phyloP scores from a whole-genome alignment of 2,329 filamentous ascomycete species.

The Clarireedia hainanense region DNA sequence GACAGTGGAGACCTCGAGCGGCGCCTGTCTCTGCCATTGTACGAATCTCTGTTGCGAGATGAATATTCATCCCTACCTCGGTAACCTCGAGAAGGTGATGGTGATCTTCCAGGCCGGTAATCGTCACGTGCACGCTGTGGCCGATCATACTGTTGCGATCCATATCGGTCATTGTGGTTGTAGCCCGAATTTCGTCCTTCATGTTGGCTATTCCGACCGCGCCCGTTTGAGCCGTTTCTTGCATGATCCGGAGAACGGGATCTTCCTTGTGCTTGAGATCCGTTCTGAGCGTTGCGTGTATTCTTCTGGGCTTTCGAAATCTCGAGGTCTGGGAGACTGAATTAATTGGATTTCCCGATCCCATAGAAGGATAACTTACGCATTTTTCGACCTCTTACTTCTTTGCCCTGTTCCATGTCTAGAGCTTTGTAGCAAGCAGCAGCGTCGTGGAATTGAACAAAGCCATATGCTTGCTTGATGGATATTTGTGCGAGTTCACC shows the following conservation, averaged over 20 bases:
- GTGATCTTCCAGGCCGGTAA: constrained; percentile 33
- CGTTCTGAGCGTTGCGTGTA: constrained; percentile 45
- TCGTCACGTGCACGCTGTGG: constrained; percentile 57
- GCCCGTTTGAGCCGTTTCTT: constrained; percentile 30
- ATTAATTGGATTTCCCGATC: neutral
- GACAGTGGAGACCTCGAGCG: constrained; percentile 61
- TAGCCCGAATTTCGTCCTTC: constrained; percentile 18
- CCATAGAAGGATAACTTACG: constrained; percentile 49
- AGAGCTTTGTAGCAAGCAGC: constrained; percentile 69
- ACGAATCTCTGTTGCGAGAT: constrained; percentile 11
- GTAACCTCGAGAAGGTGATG: constrained; percentile 17
- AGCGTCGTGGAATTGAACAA: constrained; percentile 82
- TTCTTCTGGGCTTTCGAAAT: constrained; percentile 83
- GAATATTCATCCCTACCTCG: constrained; percentile 21
- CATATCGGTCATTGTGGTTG: constrained; percentile 36
- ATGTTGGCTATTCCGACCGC: constrained; percentile 33
- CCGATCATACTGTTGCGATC: constrained; percentile 30
- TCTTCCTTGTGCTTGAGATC: constrained; percentile 33
- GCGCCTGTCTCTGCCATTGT: constrained; percentile 37
- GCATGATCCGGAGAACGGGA: constrained; percentile 56
- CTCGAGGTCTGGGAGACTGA: constrained; percentile 60
- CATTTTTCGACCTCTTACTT: constrained; percentile 84
- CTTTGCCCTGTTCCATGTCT: constrained; percentile 67
- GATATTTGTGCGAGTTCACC: constrained; percentile 89
- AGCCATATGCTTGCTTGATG: constrained; percentile 93